A percentile compares a stretch with the other conserved stretches of the same genome.
Evolutionary conservation across 768 basidiomycete species (phyloP).

Genomic region (Hemileccinum rubropunctum): DNA sequence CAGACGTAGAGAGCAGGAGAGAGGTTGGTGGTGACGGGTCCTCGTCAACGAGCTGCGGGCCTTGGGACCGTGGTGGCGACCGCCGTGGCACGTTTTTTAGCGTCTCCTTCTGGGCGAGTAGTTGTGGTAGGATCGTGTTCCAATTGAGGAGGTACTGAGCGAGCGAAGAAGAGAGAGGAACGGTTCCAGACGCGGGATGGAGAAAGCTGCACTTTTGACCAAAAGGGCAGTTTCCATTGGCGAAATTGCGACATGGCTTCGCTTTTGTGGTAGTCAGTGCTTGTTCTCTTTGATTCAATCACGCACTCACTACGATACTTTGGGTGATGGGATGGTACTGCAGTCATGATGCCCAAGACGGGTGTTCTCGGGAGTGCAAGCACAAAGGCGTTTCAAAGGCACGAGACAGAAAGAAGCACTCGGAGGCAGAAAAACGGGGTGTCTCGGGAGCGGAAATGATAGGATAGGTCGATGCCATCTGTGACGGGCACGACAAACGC

Average conservation of each 20-base stretch:
- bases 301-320: constrained; percentile 32
- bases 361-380: constrained; percentile 1
- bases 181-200: constrained; percentile 24
- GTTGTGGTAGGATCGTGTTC: constrained; percentile 18
- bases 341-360: constrained; percentile 8
- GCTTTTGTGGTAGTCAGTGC: constrained; percentile 21
- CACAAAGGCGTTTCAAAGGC: background rate
- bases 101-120: constrained; percentile 6
- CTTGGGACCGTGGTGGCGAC: constrained; percentile 9
- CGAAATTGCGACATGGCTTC: constrained; percentile 37
- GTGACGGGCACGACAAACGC: constrained; percentile 18
- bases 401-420: background rate
- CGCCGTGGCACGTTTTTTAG: background rate
- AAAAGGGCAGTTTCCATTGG: constrained; percentile 36
- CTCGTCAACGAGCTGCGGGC: constrained; percentile 14
- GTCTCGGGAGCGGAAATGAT: constrained; percentile 6
- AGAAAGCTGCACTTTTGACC: constrained; percentile 39
- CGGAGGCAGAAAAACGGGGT: background rate
- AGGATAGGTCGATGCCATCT: constrained; percentile 18
- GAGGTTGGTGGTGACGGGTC: constrained; percentile 17
- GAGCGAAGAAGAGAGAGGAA: constrained; percentile 15
- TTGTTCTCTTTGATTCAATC: background rate
- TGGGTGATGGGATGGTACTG: constrained; percentile 15
- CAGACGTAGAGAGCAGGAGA: constrained; percentile 23
- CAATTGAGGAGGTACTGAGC: constrained; percentile 15